Evolutionary conservation across 805 yeast species (phyloP).

Genomic region (Wickerhamomyces strasburgensis): DNA sequence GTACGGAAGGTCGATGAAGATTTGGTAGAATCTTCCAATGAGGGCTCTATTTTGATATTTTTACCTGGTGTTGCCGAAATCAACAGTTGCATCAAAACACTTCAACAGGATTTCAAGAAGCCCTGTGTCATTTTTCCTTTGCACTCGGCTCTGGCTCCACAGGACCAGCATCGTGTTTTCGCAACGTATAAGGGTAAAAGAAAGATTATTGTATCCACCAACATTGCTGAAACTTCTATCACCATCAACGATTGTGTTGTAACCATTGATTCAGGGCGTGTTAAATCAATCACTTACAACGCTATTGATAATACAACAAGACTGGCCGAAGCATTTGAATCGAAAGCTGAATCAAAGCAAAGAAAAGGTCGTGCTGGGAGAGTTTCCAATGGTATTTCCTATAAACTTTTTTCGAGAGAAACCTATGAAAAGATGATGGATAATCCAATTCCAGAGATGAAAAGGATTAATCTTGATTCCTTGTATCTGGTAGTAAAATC

Average conservation of each 20-base stretch:
- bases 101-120: slow-evolving; percentile 24
- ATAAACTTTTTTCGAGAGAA: slow-evolving; percentile 66
- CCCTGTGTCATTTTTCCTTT: slow-evolving; percentile 56
- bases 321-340: slow-evolving; percentile 78
- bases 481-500: slow-evolving; percentile 79
- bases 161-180: slow-evolving; percentile 79
- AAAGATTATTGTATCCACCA: slow-evolving; percentile 84
- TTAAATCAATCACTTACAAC: slow-evolving; percentile 73
- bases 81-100: slow-evolving; percentile 49
- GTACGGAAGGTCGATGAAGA: slow-evolving; percentile 48
- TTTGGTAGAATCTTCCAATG: slow-evolving; percentile 34
- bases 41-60: slow-evolving; percentile 79
- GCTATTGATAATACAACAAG: slow-evolving; percentile 61
- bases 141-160: slow-evolving; percentile 82
- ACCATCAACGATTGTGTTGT: slow-evolving; percentile 94
- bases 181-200: slow-evolving; percentile 50
- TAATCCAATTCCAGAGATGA: slow-evolving; percentile 86
- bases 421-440: slow-evolving; percentile 57
- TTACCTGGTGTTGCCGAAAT: slow-evolving; percentile 92
- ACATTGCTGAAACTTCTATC: slow-evolving; percentile 95
- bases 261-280: slow-evolving; percentile 84
- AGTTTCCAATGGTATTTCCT: slow-evolving; percentile 77
- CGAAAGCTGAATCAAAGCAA: slow-evolving; percentile 84
- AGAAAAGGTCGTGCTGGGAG: slow-evolving; percentile 99
- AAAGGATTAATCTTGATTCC: slow-evolving; percentile 77